Percentiles rank a stretch among this genome's conserved stretches.
Conservation (phyloP, 148 eudicot species). For the Amaranthus palmeri region DNA sequence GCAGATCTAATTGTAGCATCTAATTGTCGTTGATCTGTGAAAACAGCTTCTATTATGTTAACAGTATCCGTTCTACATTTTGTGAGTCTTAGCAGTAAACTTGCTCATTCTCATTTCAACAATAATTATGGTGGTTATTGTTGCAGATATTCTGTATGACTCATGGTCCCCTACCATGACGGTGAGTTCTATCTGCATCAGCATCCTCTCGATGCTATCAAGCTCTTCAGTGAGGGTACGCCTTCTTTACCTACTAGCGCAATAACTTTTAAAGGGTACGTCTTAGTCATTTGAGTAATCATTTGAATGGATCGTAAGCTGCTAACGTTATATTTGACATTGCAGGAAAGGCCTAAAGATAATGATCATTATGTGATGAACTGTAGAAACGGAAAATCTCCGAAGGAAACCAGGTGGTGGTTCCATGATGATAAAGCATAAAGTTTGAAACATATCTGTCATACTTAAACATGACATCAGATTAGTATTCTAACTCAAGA, state of each 20-base stretch:
- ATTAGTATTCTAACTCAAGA: conserved; percentile 26
- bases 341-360: conserved; percentile 90
- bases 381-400: conserved; percentile 81
- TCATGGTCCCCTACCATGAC: conserved; percentile 89
- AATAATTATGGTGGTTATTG: neutral
- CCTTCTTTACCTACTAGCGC: conserved; percentile 9
- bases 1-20: neutral
- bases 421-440: conserved; percentile 91
- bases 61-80: neutral
- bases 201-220: conserved; percentile 78
- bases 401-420: conserved; percentile 97
- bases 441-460: conserved; percentile 14
- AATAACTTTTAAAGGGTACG: neutral
- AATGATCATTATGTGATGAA: conserved; percentile 84
- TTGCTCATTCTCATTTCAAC: neutral
- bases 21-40: neutral
- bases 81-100: neutral
- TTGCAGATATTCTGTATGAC: conserved; percentile 66
- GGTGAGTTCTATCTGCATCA: conserved; percentile 68
- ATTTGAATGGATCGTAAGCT: neutral
- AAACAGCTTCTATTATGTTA: neutral
- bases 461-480: conserved; percentile 13
- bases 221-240: conserved; percentile 59
- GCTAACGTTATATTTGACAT: conserved; percentile 12
- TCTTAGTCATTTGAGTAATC: neutral